Percentiles rank a stretch among this genome's conserved stretches.
These are phyloP conservation scores for Dactylellina leptospora DNA, from an alignment of 2,329 filamentous ascomycete species.

Conservation along the genomic window DNA sequence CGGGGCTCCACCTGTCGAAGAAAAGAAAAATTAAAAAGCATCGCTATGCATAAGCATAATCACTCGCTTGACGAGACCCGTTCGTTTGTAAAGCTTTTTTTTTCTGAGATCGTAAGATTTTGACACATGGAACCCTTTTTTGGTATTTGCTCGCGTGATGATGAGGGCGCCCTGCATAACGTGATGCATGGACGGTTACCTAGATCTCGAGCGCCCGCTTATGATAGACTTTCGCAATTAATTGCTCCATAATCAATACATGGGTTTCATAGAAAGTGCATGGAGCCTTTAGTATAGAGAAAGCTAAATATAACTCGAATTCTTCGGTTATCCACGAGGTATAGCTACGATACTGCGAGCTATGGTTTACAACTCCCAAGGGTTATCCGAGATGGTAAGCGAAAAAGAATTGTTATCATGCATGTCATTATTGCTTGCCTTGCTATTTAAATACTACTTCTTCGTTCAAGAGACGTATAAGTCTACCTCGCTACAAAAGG, in stretches of 20 bases:
- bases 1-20: too few species aligned
- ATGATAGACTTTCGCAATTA: background rate
- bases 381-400: too few species aligned
- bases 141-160: conserved; percentile 23
- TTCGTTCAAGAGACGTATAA: background rate
- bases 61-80: background rate
- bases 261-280: too few species aligned
- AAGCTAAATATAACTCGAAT: background rate
- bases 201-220: background rate
- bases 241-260: too few species aligned
- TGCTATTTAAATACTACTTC: background rate
- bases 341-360: too few species aligned
- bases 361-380: too few species aligned
- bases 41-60: background rate
- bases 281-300: too few species aligned
- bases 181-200: background rate
- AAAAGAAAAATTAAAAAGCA: too few species aligned
- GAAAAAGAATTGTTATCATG: background rate
- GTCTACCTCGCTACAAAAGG: background rate
- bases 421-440: background rate
- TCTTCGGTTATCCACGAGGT: too few species aligned
- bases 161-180: background rate
- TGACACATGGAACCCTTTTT: background rate
- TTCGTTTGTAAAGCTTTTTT: background rate
- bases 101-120: too few species aligned